Evolutionary conservation across 805 yeast genomes (phyloP).

Genomic region (Zygosaccharomyces bisporus): DNA sequence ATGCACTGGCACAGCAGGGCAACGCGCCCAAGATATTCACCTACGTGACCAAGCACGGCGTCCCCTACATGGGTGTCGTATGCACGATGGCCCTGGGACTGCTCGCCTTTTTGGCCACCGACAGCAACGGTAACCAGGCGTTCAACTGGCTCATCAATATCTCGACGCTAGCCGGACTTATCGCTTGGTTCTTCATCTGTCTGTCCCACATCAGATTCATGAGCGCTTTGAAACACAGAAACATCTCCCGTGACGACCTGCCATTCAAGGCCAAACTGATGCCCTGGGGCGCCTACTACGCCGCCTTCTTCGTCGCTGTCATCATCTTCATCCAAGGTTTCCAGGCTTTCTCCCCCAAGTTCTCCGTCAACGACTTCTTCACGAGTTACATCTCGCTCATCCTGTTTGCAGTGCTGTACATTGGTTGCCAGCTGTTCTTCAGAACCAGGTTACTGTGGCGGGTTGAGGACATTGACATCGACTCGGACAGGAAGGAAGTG

Average conservation of each 20-base stretch:
- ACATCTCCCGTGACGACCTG: constrained; percentile 57
- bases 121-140: constrained; percentile 49
- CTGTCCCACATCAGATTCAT: constrained; percentile 60
- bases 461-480: constrained; percentile 60
- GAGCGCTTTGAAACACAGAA: constrained; percentile 55
- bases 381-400: constrained; percentile 62
- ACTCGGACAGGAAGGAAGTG: constrained; percentile 57
- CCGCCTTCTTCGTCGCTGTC: constrained; percentile 49
- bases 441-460: constrained; percentile 44
- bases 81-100: constrained; percentile 55
- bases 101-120: constrained; percentile 52
- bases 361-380: constrained; percentile 54
- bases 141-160: constrained; percentile 66
- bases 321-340: constrained; percentile 70
- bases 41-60: constrained; percentile 54
- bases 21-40: constrained; percentile 57
- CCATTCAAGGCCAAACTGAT: constrained; percentile 65
- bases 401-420: constrained; percentile 48
- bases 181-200: constrained; percentile 62
- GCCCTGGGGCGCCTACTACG: constrained; percentile 64
- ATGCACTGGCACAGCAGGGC: constrained; percentile 55
- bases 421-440: constrained; percentile 49
- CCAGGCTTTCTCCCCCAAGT: constrained; percentile 51
- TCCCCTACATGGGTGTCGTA: constrained; percentile 55
- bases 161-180: constrained; percentile 63